Base-by-base conservation (phyloP, 2,329 filamentous ascomycete genomes). In the Kalaharituber pfeilii region DNA sequence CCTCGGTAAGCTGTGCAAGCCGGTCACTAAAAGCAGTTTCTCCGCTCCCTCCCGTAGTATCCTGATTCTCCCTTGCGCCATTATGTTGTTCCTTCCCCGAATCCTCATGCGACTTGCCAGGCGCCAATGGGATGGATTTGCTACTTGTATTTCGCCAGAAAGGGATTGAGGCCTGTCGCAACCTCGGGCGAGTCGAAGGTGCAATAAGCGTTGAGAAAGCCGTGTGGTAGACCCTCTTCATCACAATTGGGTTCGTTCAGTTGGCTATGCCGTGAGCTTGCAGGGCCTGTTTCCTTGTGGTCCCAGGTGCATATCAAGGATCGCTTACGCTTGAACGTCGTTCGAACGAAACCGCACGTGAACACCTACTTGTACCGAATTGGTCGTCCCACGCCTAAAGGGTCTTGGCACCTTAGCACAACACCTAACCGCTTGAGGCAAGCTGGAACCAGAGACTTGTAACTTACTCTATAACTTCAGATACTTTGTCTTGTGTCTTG, bases 1-100 rank as follows among this genome's bases (percentile, higher is more conserved):
- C 77, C 60, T 82, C 79, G 1, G 79, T 81, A 1, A 79, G 78
- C 62, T 81, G 72, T 56, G 77, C 69, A 7, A 82, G 70, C 15
- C 77, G 75, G 33, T 76, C 72, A 7, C 75, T 68, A 22, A 60
- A 57, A 15, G 60, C 58, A 1, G 55, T 56, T 28, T 57, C 51
- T 49, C 39, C 44, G 18, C 25, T 22, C 42, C 42, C 15, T 22
- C 2, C 42, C 42, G 33, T 18, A 39, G 5, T 39, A 18, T 8
- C 33, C 15, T 18, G 13, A 39, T 18, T 8, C 15, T 4, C 33
- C 33, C 15, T 39, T 13, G 13, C 33, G 20, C 20, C 30, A 1
- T 36, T n/a, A 36, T 36, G 13, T 3, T 39, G 33, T 39, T 39
- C 20, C 33, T 39, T 18, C 13, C 15, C 33, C 33, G 15, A 15